A percentile compares a stretch with the other conserved stretches of the same genome.
These are phyloP conservation scores for Lactarius evosmus DNA, from an alignment of 768 basidiomycete species.

Conservation along the genomic window DNA sequence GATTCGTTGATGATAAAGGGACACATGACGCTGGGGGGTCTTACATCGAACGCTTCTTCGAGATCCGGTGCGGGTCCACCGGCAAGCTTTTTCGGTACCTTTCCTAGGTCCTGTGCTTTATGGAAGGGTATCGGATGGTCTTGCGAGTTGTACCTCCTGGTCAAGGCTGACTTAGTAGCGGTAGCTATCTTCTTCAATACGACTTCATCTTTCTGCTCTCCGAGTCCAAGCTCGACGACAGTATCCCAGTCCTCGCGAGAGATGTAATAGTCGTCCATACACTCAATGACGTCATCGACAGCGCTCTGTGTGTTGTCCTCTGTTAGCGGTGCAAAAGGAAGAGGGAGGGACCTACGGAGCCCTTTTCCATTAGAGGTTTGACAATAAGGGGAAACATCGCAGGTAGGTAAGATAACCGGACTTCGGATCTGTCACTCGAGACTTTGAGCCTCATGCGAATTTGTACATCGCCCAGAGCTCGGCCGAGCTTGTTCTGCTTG, in stretches of 20 bases:
- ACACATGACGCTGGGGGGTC: conserved; percentile 29
- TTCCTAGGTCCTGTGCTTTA: conserved; percentile 78
- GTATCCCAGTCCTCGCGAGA: conserved; percentile 97
- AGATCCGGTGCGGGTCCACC: conserved; percentile 78
- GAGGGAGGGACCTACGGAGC: conserved; percentile 55
- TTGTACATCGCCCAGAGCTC: conserved; percentile 86
- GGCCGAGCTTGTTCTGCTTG: conserved; percentile 75
- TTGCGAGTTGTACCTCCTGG: conserved; percentile 83
- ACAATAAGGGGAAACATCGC: conserved; percentile 81
- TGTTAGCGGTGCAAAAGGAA: background rate
- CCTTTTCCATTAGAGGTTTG: conserved; percentile 68
- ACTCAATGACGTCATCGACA: conserved; percentile 75
- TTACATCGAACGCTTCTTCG: conserved; percentile 85
- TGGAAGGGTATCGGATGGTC: conserved; percentile 97
- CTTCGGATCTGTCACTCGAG: conserved; percentile 85
- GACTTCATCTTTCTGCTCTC: conserved; percentile 64
- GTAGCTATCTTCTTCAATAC: conserved; percentile 82
- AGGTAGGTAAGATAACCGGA: conserved; percentile 89
- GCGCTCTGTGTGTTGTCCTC: conserved; percentile 50
- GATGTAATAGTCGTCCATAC: conserved; percentile 93
- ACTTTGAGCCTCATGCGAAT: conserved; percentile 93
- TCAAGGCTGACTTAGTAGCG: conserved; percentile 80
- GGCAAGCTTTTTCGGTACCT: conserved; percentile 74
- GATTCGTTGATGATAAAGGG: background rate
- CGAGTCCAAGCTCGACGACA: conserved; percentile 89